Evolutionary conservation across 805 yeast genomes (phyloP), one percentile per base, ranked within the genome.

Genomic region (Blastobotrys terrestris): DNA sequence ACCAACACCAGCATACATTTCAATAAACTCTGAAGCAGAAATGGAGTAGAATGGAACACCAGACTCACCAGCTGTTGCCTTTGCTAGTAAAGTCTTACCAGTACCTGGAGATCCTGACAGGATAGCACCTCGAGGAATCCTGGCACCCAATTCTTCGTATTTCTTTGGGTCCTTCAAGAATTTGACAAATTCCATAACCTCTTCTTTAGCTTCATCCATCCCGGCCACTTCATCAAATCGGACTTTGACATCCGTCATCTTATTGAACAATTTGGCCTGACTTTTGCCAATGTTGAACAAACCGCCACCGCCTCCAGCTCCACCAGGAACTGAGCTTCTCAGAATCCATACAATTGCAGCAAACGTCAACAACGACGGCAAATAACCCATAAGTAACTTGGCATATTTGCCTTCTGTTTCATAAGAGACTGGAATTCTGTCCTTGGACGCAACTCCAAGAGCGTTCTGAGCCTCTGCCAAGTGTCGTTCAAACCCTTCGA

Each of bases 21-120:
- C 96, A n/a, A 89, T 95, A 60, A 90, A 90, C 67, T 90, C 97
- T 13, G 96, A 88, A 62, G 96, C 97, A 1, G 95, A 85, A 4
- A 90, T 96, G 19, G 94, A 84, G 58, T 82, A 82, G 67, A 90
- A 90, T 21, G 97, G 96, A 49, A 90, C 97, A 49, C 88, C 94
- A 1, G 97, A 96, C 68, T 90, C 97, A 61, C 97, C 97, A 2
- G 97, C 97, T 21, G 97, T 90, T 11, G 97, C 97, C 68, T 87
- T 89, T 20, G 97, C 97, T 53, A 90, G 72, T 57, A 90, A 71
- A 0, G 97, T 90, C 69, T 90, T 90, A 80, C 97, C 97, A 2
- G 97, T 90, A 75, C 97, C 97, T 44, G 97, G 97, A 15, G 96
- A 95, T 59, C 97, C 97, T 11, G 95, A 85, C 49, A 90, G 72